phyloP scores from a whole-genome alignment of 306 rosid species.

The Astragalus glycyphyllos region DNA sequence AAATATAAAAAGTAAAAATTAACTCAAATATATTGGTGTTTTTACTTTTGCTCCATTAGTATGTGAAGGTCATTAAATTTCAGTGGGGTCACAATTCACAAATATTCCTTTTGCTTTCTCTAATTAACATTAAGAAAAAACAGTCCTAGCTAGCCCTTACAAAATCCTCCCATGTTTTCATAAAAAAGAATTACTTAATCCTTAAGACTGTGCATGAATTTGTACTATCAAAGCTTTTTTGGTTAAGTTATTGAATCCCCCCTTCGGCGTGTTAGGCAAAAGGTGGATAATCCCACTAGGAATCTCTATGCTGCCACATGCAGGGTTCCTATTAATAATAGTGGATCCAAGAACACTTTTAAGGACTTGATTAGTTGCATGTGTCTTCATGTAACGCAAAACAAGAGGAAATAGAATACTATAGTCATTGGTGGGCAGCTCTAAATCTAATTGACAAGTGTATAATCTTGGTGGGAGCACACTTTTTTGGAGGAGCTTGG shows the following conservation, averaged over 20 bases:
- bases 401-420: background rate
- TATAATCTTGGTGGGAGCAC: constrained; percentile 33
- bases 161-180: background rate
- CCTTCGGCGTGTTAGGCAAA: constrained; percentile 32
- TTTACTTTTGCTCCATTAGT: background rate
- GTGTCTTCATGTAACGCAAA: background rate
- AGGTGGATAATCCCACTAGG: constrained; percentile 35
- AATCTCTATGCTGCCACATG: constrained; percentile 39
- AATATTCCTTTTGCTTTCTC: no score
- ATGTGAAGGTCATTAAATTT: no score
- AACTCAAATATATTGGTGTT: no score
- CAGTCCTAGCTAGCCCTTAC: no score
- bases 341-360: constrained; percentile 19
- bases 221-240: background rate
- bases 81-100: no score
- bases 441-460: constrained; percentile 21
- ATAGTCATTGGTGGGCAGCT: constrained; percentile 27
- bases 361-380: background rate
- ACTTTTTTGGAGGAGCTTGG: constrained; percentile 31
- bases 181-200: constrained; percentile 42
- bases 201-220: constrained; percentile 42
- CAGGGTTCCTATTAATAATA: constrained; percentile 17
- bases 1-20: no score
- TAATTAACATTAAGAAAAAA: background rate
- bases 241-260: constrained; percentile 17